Evolutionary conservation across 805 yeast genomes (phyloP).

Genomic region (Saturnispora silvae): DNA sequence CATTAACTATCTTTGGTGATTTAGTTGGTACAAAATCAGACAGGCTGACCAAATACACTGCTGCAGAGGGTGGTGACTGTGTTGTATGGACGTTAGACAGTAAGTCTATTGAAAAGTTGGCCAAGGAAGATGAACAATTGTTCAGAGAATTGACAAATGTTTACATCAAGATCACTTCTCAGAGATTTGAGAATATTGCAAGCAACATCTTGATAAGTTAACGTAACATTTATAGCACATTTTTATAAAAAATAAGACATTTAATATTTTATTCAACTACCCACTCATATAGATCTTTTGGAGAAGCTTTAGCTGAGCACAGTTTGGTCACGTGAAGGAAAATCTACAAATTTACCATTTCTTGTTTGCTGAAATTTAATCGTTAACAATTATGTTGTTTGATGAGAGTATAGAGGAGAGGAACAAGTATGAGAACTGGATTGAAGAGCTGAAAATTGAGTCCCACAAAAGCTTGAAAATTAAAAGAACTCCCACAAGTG

Average conservation of each 20-base stretch:
- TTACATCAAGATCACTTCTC: conserved; percentile 52
- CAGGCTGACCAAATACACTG: conserved; percentile 30
- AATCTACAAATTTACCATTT: no score
- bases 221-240: no score
- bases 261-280: not conserved
- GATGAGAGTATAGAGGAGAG: not conserved
- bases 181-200: conserved; percentile 62
- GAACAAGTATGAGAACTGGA: conserved; percentile 11
- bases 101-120: conserved; percentile 34
- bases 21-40: conserved; percentile 29
- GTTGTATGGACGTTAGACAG: conserved; percentile 59
- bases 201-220: conserved; percentile 56
- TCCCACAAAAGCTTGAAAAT: conserved; percentile 11
- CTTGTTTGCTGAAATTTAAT: no score
- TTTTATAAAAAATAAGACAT: no score
- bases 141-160: conserved; percentile 57
- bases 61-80: conserved; percentile 36
- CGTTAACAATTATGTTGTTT: no score
- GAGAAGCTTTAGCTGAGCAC: no score
- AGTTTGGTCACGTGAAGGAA: no score
- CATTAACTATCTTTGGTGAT: conserved; percentile 71
- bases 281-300: no score
- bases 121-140: conserved; percentile 38
- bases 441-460: conserved; percentile 5
- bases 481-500: conserved; percentile 13